Conservation (phyloP, 768 basidiomycete species). For the Podaxis mareebaensis region DNA sequence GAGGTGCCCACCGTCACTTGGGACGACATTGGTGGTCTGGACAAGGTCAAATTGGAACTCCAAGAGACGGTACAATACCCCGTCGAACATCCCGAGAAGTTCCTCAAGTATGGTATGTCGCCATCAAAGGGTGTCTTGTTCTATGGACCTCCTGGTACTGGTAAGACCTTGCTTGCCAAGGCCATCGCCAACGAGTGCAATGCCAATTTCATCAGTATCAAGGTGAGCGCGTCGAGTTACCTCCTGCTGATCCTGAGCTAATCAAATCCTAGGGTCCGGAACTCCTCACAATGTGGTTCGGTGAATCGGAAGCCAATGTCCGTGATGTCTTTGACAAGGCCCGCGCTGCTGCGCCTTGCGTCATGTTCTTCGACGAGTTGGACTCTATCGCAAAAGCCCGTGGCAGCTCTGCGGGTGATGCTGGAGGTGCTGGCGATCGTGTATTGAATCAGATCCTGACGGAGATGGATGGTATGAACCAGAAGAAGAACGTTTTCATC, state of each 20-base stretch:
- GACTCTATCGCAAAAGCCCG: conserved; percentile 99
- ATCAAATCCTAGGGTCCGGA: conserved; percentile 74
- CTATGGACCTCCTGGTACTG: conserved; percentile 99
- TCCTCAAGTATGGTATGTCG: conserved; percentile 99
- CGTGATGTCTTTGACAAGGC: conserved; percentile 99
- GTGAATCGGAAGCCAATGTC: conserved; percentile 99
- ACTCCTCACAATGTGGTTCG: conserved; percentile 99
- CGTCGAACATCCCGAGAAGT: conserved; percentile 99
- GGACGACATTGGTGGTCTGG: conserved; percentile 99
- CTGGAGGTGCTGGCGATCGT: conserved; percentile 95
- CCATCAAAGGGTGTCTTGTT: conserved; percentile 99
- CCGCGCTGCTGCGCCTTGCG: conserved; percentile 97
- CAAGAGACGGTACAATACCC: conserved; percentile 99
- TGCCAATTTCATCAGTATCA: conserved; percentile 99
- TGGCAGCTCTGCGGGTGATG: conserved; percentile 88
- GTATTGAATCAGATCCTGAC: conserved; percentile 97
- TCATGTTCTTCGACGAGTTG: conserved; percentile 99
- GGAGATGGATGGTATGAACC: conserved; percentile 99
- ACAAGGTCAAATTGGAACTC: conserved; percentile 98
- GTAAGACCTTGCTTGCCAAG: conserved; percentile 98
- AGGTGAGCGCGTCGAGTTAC: conserved; percentile 45
- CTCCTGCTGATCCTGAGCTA: conserved; percentile 11
- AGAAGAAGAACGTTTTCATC: conserved; percentile 99
- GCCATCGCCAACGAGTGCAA: conserved; percentile 99
- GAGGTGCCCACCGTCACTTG: conserved; percentile 98